Evolutionary conservation across 805 yeast genomes (phyloP).

Genomic region (Kodamaea kaohsiungensis): DNA sequence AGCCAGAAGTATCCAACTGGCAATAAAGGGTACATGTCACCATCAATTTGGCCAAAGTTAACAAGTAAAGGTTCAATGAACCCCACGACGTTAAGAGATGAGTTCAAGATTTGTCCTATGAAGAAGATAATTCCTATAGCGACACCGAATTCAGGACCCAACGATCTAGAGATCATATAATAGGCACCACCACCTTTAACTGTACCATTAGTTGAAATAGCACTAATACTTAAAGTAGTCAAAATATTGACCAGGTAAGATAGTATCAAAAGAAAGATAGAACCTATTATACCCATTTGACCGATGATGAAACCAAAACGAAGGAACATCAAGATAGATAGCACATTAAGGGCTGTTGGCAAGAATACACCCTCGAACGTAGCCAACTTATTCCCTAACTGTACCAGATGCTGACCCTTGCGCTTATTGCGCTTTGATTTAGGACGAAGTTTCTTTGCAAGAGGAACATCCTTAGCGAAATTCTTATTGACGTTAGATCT

Average conservation of each 20-base stretch:
- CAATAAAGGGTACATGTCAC: conserved; percentile 54
- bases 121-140: conserved; percentile 94
- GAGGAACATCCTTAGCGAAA: conserved; percentile 1
- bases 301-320: conserved; percentile 96
- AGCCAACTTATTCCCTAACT: conserved; percentile 52
- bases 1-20: conserved; percentile 74
- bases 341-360: conserved; percentile 89
- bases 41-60: conserved; percentile 67
- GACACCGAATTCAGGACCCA: conserved; percentile 99
- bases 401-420: background rate
- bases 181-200: conserved; percentile 99
- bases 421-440: conserved; percentile 3
- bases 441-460: background rate
- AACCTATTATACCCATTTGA: conserved; percentile 86
- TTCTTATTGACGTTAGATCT: background rate
- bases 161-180: conserved; percentile 90
- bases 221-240: conserved; percentile 88
- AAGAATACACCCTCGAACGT: conserved; percentile 90
- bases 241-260: conserved; percentile 80
- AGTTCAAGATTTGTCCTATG: conserved; percentile 89
- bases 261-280: conserved; percentile 62
- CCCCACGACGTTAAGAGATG: conserved; percentile 94
- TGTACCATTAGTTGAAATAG: conserved; percentile 96
- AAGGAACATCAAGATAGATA: conserved; percentile 91
- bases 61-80: conserved; percentile 85